Percentiles rank a stretch among this genome's conserved stretches.
Conservation (phyloP, 257 asterid genomes). For the Petrea volubilis region DNA sequence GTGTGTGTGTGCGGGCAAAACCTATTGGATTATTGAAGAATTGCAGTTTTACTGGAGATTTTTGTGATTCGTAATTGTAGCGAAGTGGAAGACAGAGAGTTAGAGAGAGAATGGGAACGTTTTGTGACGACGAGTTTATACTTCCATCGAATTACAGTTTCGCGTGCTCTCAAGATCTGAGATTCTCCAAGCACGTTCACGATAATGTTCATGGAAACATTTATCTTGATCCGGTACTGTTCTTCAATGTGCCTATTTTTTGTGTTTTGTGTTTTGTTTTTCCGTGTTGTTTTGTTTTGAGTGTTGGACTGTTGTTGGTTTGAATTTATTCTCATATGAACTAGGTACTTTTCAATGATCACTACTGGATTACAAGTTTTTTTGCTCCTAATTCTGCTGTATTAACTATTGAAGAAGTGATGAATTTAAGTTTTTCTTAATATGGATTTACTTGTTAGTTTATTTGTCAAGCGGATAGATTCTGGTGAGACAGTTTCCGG, state of each 20-base stretch:
- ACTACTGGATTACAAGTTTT: background rate
- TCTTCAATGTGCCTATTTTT: background rate
- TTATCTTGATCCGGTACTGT: constrained; percentile 66
- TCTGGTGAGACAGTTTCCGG: background rate
- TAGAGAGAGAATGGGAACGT: constrained; percentile 51
- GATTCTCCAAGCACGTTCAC: constrained; percentile 66
- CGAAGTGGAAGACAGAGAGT: constrained; percentile 18
- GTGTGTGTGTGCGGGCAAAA: background rate
- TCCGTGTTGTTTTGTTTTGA: background rate
- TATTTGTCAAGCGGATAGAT: background rate
- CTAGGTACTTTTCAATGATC: background rate
- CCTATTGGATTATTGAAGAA: background rate
- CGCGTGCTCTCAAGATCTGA: constrained; percentile 49
- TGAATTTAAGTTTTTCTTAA: background rate
- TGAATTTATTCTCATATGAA: background rate
- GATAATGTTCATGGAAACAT: constrained; percentile 94
- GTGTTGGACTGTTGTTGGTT: background rate
- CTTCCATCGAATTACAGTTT: constrained; percentile 39
- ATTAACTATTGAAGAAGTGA: background rate
- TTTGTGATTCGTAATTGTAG: background rate
- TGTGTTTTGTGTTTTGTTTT: background rate
- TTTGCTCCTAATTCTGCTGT: background rate
- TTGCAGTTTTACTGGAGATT: constrained; percentile 2
- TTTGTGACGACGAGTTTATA: constrained; percentile 38
- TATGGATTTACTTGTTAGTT: background rate